Conservation (phyloP, 2,329 filamentous ascomycete genomes). For the Chaetomiaceae sp. region DNA sequence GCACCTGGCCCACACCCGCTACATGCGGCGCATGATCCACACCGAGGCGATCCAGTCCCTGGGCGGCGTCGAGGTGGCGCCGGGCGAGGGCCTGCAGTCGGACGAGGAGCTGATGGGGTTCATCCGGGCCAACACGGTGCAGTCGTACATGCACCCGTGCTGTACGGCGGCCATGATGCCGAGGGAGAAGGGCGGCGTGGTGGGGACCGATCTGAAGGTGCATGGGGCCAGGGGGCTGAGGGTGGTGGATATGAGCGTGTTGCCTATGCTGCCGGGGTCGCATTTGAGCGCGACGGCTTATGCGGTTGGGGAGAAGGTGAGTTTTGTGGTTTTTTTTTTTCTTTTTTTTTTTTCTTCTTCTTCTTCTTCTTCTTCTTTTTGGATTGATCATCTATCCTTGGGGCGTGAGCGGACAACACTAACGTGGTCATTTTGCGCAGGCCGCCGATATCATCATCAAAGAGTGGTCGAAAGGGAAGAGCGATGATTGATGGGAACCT, state of each 20-base stretch:
- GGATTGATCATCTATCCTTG: too few relatives aligned
- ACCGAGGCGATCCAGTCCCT: constrained; percentile 26
- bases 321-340: neutral
- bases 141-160: constrained; percentile 23
- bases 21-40: constrained; percentile 22
- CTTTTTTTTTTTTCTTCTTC: neutral
- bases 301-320: constrained; percentile 24
- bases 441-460: constrained; percentile 18
- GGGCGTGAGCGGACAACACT: too few relatives aligned
- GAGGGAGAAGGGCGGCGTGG: constrained; percentile 12
- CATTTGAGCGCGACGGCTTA: constrained; percentile 23
- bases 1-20: constrained; percentile 36
- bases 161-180: constrained; percentile 29
- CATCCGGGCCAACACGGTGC: neutral
- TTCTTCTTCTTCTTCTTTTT: neutral
- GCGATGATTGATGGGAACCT: too few relatives aligned
- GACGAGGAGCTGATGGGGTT: constrained; percentile 8
- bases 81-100: constrained; percentile 31
- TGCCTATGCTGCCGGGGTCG: constrained; percentile 19
- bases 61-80: constrained; percentile 35
- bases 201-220: constrained; percentile 22
- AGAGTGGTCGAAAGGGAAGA: constrained; percentile 3
- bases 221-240: constrained; percentile 20
- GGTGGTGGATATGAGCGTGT: constrained; percentile 23
- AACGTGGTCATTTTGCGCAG: neutral